Evolutionary conservation across 805 yeast genomes (phyloP), one percentile per base, ranked within the genome.

Genomic region (Novakomyces olei): DNA sequence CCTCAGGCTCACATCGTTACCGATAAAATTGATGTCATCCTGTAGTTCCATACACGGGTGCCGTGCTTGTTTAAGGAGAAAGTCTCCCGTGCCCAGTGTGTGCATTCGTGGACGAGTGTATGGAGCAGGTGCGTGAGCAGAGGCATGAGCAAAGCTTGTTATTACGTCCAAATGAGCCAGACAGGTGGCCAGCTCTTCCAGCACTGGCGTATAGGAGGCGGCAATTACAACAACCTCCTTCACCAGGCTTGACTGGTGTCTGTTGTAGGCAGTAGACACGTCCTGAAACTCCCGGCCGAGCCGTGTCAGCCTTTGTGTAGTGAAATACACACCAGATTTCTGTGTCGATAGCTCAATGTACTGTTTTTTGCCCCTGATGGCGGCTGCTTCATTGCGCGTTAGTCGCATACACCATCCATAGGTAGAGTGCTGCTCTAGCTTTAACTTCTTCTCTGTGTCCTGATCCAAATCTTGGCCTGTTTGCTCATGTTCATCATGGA

Each of bases 321-420:
- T 80, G 59, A 88, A 88, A 50, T 63, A 80, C 4, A 85, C 85
- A 36, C 99, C 99, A 2, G 94, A 92, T 49, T 88, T 88, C 19
- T 80, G 91, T 0, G 95, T 85, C 33, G 81, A 77, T 28, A 85
- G 58, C 50, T 88, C 95, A 33, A 63, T 63, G 48, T 72, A 83
- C 14, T 16, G 32, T 9, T 31, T 32, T n/a, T 39, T 35, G 19
- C 42, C 39, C 43, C 96, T 67, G 37, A 88, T 58, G 15, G 76
- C 72, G 7, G 74, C 61, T 2, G 93, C 83, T 46, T 88, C 96
- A 19, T 35, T 51, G 50, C 98, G 67, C 1, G 98, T 88, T 15
- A 88, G 65, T 43, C 96, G 63, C 63, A 85, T 68, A 50, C 94
- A 80, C 92, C 93, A 83, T 15, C 95, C 95, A 50, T 79, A 91